A percentile compares a stretch with the other conserved stretches of the same genome.
Evolutionary conservation across 1,284 basidiomycete species (phyloP).

Genomic region (Sanguinoderma infundibulare): DNA sequence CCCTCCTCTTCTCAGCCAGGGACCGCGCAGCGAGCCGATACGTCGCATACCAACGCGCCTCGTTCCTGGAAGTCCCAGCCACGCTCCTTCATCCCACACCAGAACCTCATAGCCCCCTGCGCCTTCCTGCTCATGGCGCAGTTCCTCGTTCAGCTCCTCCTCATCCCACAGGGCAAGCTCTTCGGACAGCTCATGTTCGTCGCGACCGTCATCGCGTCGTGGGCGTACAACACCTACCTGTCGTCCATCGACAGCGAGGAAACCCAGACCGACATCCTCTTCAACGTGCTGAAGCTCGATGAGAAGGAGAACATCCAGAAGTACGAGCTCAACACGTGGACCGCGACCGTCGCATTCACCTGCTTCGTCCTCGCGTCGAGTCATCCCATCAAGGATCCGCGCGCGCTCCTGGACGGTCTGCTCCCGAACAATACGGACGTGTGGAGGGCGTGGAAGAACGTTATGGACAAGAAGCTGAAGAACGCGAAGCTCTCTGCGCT

Average conservation of each 20-base stretch:
- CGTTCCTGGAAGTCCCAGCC: too few relatives aligned
- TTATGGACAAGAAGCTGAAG: not conserved
- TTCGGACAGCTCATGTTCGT: slow-evolving; percentile 21
- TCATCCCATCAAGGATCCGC: not conserved
- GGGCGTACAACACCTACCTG: slow-evolving; percentile 18
- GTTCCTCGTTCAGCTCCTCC: slow-evolving; percentile 19
- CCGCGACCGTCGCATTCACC: slow-evolving; percentile 1
- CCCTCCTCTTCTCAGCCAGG: too few relatives aligned
- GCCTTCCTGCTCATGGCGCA: slow-evolving; percentile 14
- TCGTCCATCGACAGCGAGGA: slow-evolving; percentile 14
- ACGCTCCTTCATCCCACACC: not conserved
- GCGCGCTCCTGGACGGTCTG: slow-evolving; percentile 7
- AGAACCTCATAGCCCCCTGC: slow-evolving; percentile 11
- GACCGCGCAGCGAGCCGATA: too few relatives aligned
- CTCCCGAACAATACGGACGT: slow-evolving; percentile 12
- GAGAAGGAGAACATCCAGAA: not conserved
- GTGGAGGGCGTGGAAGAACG: slow-evolving; percentile 7
- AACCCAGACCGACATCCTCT: slow-evolving; percentile 11
- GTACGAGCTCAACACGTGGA: too few relatives aligned
- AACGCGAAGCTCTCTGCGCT: not conserved
- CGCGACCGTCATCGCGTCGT: slow-evolving; percentile 12
- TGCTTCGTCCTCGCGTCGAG: slow-evolving; percentile 7
- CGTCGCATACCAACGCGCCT: too few relatives aligned
- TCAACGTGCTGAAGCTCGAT: not conserved
- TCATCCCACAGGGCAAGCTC: slow-evolving; percentile 14